A percentile compares a stretch with the other conserved stretches of the same genome.
Conservation (phyloP, 257 asterid genomes). For the Solanum paucissectum region DNA sequence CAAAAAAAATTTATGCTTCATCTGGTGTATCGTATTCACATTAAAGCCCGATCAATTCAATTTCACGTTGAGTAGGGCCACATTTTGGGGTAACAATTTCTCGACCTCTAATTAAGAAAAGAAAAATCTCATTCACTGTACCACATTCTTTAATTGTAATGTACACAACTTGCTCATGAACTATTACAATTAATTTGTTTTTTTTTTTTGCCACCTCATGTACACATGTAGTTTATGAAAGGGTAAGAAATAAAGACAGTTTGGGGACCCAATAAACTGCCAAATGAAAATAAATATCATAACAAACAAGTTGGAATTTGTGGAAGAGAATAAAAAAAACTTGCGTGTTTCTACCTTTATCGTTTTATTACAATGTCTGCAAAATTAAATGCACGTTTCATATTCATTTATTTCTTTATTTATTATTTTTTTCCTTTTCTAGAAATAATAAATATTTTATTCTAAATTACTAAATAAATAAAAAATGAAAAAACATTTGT, state of each 20-base stretch:
- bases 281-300: background rate
- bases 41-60: fast-evolving
- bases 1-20: background rate
- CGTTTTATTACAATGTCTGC: background rate
- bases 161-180: background rate
- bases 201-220: background rate
- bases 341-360: background rate
- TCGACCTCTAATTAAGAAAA: no score
- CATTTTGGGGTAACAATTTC: no score
- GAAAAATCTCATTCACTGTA: fast-evolving
- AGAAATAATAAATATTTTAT: background rate
- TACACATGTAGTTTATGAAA: background rate
- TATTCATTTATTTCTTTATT: background rate
- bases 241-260: background rate
- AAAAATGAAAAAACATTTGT: background rate
- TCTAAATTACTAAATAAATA: background rate
- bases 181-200: background rate
- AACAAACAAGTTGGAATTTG: background rate
- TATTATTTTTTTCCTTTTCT: background rate
- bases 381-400: background rate
- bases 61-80: fast-evolving
- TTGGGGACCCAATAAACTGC: background rate
- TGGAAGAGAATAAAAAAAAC: background rate
- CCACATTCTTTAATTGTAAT: no score
- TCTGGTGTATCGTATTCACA: fast-evolving